Conservation (phyloP, 306 rosid genomes). For the Bauhinia variegata region DNA sequence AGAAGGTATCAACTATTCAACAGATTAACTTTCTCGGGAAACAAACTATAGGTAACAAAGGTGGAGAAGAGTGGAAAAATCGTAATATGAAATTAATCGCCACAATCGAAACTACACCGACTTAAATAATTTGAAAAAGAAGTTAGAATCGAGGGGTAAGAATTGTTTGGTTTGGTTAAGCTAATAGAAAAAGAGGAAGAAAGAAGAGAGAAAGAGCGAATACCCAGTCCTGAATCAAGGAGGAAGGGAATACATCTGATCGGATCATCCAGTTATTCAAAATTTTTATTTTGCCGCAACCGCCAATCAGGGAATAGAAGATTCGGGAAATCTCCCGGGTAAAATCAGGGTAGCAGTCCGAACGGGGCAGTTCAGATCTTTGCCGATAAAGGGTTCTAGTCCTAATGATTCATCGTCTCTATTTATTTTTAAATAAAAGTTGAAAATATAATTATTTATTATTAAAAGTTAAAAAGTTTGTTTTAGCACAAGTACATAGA, state of each 20-base stretch:
- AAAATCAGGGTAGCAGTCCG: no score
- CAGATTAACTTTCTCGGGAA: not conserved
- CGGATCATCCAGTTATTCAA: slow-evolving; percentile 46
- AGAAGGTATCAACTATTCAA: slow-evolving; percentile 20
- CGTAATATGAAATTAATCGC: slow-evolving; percentile 19
- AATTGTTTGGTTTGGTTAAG: not conserved
- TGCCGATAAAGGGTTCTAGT: no score
- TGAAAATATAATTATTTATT: no score
- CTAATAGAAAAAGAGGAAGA: not conserved
- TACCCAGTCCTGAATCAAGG: slow-evolving; percentile 52
- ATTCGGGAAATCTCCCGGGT: no score
- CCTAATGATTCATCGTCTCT: no score
- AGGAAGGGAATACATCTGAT: slow-evolving; percentile 61
- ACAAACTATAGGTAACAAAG: slow-evolving; percentile 21
- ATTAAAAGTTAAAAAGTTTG: no score
- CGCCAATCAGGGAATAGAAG: no score
- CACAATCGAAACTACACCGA: slow-evolving; percentile 2
- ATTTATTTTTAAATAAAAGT: no score
- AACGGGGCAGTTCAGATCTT: no score
- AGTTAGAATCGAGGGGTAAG: not conserved
- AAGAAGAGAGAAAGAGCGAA: slow-evolving; percentile 19
- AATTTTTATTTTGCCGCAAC: no score
- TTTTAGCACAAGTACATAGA: no score
- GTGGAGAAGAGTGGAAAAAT: not conserved
- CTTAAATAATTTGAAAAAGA: no score